Percentiles rank a stretch among this genome's conserved stretches.
Evolutionary conservation across 176 grass and related monocot species (phyloP).

Genomic region (Carex littledalei): DNA sequence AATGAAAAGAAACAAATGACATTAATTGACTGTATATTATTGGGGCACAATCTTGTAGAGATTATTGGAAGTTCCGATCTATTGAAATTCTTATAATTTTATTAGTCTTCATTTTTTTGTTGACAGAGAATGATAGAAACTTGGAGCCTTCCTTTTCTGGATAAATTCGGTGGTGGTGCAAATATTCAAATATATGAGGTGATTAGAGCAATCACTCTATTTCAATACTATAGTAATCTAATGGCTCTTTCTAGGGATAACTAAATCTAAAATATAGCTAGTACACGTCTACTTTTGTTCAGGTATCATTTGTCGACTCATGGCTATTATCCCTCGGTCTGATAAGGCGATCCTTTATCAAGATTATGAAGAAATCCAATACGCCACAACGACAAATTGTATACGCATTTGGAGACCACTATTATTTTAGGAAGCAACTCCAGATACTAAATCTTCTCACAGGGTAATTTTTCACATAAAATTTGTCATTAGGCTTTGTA

Average conservation of each 20-base stretch:
- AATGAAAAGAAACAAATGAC: not conserved
- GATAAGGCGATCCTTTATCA: slow-evolving; percentile 45
- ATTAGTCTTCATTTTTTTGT: not conserved
- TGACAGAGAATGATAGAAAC: slow-evolving; percentile 1
- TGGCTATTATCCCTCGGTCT: slow-evolving; percentile 63
- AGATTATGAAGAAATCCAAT: slow-evolving; percentile 56
- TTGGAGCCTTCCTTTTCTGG: slow-evolving; percentile 39
- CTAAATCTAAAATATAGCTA: not conserved
- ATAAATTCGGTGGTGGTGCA: slow-evolving; percentile 26
- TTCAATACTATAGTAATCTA: not conserved
- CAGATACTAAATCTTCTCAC: slow-evolving; percentile 90
- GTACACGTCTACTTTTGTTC: slow-evolving; percentile 21
- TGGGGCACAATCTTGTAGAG: not conserved
- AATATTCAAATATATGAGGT: slow-evolving; percentile 46
- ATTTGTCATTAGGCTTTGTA: not conserved
- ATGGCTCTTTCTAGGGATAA: not conserved
- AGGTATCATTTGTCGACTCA: slow-evolving; percentile 89
- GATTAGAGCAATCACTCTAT: not conserved
- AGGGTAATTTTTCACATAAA: slow-evolving; percentile 40
- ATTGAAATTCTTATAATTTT: not conserved
- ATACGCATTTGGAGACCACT: slow-evolving; percentile 66
- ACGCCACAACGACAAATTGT: slow-evolving; percentile 41
- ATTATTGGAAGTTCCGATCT: not conserved
- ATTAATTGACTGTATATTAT: not conserved
- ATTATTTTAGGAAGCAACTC: slow-evolving; percentile 65